A percentile compares a stretch with the other conserved stretches of the same genome.
Conservation (phyloP, 495 filamentous ascomycete species). For the Neurospora sp. region DNA sequence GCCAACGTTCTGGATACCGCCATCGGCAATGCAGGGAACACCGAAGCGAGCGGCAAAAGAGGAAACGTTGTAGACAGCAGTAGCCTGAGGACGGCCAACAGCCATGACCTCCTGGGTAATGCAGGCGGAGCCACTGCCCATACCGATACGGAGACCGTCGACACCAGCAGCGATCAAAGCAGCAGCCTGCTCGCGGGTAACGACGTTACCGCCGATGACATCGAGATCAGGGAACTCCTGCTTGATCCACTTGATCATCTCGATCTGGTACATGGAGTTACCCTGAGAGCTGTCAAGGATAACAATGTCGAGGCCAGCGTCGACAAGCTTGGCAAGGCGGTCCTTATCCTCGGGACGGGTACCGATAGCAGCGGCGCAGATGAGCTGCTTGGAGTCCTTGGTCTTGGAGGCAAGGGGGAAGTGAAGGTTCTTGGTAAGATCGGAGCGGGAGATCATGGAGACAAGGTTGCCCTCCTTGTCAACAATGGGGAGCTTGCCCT, state of each 20-base stretch:
- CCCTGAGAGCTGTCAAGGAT: conserved; percentile 93
- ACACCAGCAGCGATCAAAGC: conserved; percentile 85
- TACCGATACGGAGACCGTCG: conserved; percentile 95
- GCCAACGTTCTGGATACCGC: conserved; percentile 95
- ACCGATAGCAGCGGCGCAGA: conserved; percentile 89
- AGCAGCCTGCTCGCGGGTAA: conserved; percentile 91
- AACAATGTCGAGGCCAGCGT: conserved; percentile 92
- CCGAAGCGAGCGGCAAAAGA: conserved; percentile 86
- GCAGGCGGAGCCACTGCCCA: conserved; percentile 96
- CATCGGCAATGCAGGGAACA: conserved; percentile 95
- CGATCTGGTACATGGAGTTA: conserved; percentile 92
- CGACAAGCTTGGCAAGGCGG: conserved; percentile 77
- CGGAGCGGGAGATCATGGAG: conserved; percentile 90
- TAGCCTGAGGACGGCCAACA: conserved; percentile 89
- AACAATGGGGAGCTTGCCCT: conserved; percentile 96
- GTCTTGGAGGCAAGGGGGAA: conserved; percentile 96
- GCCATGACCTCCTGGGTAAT: conserved; percentile 99
- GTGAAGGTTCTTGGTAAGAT: conserved; percentile 97
- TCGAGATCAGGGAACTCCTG: conserved; percentile 72
- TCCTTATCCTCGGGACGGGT: conserved; percentile 86
- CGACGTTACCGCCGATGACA: conserved; percentile 96
- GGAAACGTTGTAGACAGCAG: conserved; percentile 80
- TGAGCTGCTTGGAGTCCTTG: conserved; percentile 93
- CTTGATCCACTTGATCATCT: conserved; percentile 96
- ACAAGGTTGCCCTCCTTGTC: conserved; percentile 79